Base-by-base conservation (phyloP, 1,284 basidiomycete genomes). In the Porodaedalea pini region DNA sequence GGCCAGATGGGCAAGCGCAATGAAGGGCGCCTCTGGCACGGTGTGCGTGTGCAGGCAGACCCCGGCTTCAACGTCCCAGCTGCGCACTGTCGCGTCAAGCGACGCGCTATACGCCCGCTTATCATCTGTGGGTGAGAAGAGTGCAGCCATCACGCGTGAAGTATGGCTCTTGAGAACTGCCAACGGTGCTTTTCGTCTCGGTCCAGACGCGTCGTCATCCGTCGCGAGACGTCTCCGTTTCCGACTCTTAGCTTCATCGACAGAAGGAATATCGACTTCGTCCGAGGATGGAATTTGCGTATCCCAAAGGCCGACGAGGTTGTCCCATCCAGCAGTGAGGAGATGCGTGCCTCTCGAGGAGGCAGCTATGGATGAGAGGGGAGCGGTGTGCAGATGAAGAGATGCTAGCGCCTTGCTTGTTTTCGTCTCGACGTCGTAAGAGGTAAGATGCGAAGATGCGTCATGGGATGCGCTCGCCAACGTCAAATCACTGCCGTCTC, bases 391-490 rank as follows among this genome's bases (percentile, higher is more conserved):
- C 3, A 94, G 76, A 66, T 90, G 84, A 0, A 91, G 78, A 0
- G 81, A 82, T 1, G 87, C 78, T 5, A 88, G 71, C 0, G 77
- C 66, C 56, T 75, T 71, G 41, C 65, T 61, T 1, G 71, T 51
- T 4, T 64, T 63, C 53, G 64, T 65, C 52, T 54, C 72, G 57
- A 61, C 72, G 63, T 68, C 75, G 36, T 90, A 61, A 57, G 75
- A 77, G 17, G 81, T 86, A 43, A 92, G 73, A 51, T 82, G 84
- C 0, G 81, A 81, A 0, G 88, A 86, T 39, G 92, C 82, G 69
- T 98, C 94, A 54, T 88, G 88, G 47, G 94, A 93, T 1, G 90
- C 85, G 36, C 83, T 94, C 0, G 88, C 92, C 34, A 95, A 72
- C 39, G 89, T 58, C 53, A 78, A 71, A 27, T 78, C 75, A 31